Conservation (phyloP, 106 monocot species). For the Acorus calamus region DNA sequence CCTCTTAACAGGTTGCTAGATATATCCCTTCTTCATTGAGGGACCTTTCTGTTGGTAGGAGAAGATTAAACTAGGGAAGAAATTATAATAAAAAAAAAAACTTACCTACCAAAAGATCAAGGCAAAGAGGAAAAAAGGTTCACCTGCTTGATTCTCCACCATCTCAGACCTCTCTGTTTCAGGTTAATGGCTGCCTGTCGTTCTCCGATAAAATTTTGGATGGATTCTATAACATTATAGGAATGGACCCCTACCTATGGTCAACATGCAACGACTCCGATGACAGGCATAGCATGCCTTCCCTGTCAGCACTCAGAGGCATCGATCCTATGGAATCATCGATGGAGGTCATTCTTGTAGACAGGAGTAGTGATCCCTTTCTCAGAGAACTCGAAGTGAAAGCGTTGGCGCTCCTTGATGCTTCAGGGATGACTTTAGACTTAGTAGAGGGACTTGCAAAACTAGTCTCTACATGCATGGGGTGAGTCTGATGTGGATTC, state of each 20-base stretch:
- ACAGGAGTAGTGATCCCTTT: slow-evolving; percentile 32
- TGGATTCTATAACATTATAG: slow-evolving; percentile 67
- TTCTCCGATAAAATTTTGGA: slow-evolving; percentile 49
- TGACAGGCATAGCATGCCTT: slow-evolving; percentile 46
- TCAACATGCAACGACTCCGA: slow-evolving; percentile 61
- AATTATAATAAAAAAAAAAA: too few species aligned
- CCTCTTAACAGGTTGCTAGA: too few species aligned
- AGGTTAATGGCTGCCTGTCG: slow-evolving; percentile 76
- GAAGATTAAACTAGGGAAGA: too few species aligned
- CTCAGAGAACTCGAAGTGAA: slow-evolving; percentile 46
- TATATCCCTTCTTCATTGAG: too few species aligned
- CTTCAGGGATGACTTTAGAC: slow-evolving; percentile 30
- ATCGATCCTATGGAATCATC: slow-evolving; percentile 48
- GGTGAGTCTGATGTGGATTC: slow-evolving; percentile 18
- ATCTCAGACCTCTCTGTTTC: background rate
- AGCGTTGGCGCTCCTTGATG: slow-evolving; percentile 29
- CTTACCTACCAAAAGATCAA: too few species aligned
- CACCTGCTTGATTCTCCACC: too few species aligned
- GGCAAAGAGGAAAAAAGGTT: too few species aligned
- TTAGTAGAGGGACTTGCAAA: slow-evolving; percentile 35
- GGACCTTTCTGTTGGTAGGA: too few species aligned
- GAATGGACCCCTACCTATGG: slow-evolving; percentile 63
- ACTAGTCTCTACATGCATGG: slow-evolving; percentile 65
- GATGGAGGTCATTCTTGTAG: slow-evolving; percentile 57
- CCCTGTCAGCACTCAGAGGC: slow-evolving; percentile 29